Base-by-base conservation (phyloP, 148 eudicot genomes). In the Vaccinium macrocarpon region DNA sequence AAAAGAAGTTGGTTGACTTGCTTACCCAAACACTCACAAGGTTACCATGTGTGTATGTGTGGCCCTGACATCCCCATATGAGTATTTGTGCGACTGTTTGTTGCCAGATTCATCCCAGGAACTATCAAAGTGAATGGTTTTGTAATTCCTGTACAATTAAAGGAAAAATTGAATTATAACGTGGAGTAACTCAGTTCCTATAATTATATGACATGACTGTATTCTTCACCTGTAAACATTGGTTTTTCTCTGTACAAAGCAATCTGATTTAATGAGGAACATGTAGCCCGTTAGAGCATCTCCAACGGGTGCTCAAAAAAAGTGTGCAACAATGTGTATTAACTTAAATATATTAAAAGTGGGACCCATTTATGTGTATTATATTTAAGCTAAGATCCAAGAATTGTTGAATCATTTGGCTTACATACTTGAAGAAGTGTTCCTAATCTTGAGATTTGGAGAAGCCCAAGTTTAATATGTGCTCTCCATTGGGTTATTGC, bases 401-500 rank as follows among this genome's bases (percentile, higher is more conserved):
- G 0, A 35, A 10, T 16, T 57, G 42, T 68, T 16, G 68, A 5
- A 23, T 42, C 21, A 61, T 81, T 81, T 64, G 71, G 71, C 14
- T 21, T 38, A 38, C 21, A 38, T 59, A 38, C 82, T 46, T 59
- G 32, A 56, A 80, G 29, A 78, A 16, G 6, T 78, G 32, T 78
- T n/a, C 46, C 62, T 53, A 52, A 29, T 53, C 82, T 64, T 18
- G 38, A 64, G 74, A 74, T 64, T 81, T 80, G 32, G 49, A 56
- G 35, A 19, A 56, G 2, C 32, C 74, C 12, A 12, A 38, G 23
- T 62, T 62, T 68, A 46, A 81, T n/a, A 14, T 23, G 50, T 80
- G 82, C 83, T 32, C 59, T 25, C 59, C 25, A 74, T 38, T 57
- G 70, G 70, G 66, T 14, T 53, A 62, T 16, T 70, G 84, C 91